Conservation (phyloP, 106 monocot genomes). For the Cymbidium sinense region DNA sequence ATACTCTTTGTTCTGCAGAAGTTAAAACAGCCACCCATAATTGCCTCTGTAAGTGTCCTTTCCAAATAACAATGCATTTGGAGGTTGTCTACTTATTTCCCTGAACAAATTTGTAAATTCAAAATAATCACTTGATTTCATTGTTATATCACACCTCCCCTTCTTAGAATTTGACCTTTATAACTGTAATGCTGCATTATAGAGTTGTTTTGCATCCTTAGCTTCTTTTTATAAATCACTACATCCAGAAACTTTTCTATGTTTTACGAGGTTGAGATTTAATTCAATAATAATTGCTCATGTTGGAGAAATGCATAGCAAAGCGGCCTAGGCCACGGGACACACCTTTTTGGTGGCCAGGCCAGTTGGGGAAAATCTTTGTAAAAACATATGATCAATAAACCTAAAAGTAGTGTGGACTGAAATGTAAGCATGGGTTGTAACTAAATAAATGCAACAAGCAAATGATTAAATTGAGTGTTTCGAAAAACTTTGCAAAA, state of each 20-base stretch:
- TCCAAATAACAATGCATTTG: neutral
- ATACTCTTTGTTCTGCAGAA: slow-evolving; percentile 40
- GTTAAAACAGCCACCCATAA: slow-evolving; percentile 83
- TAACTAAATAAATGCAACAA: too few species aligned
- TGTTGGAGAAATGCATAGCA: neutral
- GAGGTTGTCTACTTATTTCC: neutral
- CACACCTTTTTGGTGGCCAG: too few species aligned
- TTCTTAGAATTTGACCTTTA: neutral
- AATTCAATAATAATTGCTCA: neutral
- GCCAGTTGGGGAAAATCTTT: too few species aligned
- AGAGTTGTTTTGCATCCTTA: neutral
- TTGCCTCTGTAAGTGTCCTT: slow-evolving; percentile 72
- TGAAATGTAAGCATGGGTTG: too few species aligned
- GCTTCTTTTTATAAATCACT: neutral
- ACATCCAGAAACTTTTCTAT: neutral
- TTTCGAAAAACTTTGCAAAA: neutral
- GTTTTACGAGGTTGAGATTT: neutral
- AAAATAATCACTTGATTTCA: too few species aligned
- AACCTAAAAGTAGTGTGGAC: too few species aligned
- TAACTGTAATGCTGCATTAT: neutral
- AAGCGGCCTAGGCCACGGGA: too few species aligned
- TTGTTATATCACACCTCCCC: neutral
- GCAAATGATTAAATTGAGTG: neutral
- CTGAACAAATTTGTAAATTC: neutral
- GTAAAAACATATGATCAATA: too few species aligned